phyloP scores from a whole-genome alignment of 352 stramenopile genomes.

The Pythium rhizo-oryzae region DNA sequence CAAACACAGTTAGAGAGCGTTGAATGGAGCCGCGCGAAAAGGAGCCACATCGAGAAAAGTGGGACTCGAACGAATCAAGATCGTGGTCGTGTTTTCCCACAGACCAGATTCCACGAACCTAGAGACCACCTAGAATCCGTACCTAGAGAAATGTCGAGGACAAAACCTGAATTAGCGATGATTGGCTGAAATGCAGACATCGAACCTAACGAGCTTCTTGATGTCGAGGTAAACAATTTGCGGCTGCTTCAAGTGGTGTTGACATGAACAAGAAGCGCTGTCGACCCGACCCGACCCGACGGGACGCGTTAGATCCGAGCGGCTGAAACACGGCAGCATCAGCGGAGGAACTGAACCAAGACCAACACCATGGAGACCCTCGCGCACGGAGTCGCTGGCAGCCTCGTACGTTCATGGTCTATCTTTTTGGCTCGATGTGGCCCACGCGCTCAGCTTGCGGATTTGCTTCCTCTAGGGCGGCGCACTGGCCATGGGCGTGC shows the following conservation, averaged over 20 bases:
- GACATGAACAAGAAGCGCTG: slow-evolving; percentile 2
- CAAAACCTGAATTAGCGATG: too few species aligned
- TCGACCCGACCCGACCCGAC: neutral
- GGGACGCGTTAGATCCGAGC: neutral
- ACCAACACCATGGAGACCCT: slow-evolving; percentile 60
- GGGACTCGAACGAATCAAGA: too few species aligned
- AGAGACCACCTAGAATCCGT: neutral
- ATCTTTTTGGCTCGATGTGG: neutral
- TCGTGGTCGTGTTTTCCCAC: neutral
- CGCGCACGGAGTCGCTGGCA: slow-evolving; percentile 65
- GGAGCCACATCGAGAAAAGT: too few species aligned
- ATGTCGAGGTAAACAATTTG: slow-evolving; percentile 22
- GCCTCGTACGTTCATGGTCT: slow-evolving; percentile 40
- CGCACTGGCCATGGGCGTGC: slow-evolving; percentile 75
- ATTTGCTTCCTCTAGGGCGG: slow-evolving; percentile 38
- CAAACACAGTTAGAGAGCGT: neutral
- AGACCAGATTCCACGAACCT: neutral
- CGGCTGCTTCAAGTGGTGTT: slow-evolving; percentile 12
- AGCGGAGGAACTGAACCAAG: slow-evolving; percentile 3
- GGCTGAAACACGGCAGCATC: slow-evolving; percentile 2
- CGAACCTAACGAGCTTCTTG: slow-evolving; percentile 1
- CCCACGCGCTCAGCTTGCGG: neutral
- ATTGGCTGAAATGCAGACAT: neutral
- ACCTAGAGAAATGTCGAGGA: neutral
- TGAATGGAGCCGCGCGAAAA: neutral